A percentile compares a stretch with the other conserved stretches of the same genome.
Evolutionary conservation across 2,329 filamentous ascomycete genomes (phyloP).

Genomic region (Hymenoscyphus fraxineus): DNA sequence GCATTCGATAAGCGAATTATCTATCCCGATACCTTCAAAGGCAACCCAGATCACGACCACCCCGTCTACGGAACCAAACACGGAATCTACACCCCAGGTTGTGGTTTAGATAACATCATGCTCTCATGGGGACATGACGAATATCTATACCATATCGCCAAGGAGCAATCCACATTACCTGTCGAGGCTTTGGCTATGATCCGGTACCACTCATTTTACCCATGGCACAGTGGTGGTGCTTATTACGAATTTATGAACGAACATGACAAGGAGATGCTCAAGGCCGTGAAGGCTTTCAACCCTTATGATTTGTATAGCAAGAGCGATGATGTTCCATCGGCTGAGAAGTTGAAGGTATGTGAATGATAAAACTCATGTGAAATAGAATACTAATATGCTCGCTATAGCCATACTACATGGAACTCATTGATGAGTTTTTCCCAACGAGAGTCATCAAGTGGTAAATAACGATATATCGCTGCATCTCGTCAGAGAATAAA

Average conservation of each 20-base stretch:
- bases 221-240: conserved; percentile 80
- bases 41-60: conserved; percentile 71
- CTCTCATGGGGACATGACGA: conserved; percentile 88
- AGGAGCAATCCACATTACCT: conserved; percentile 75
- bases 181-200: conserved; percentile 88
- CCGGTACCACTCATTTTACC: conserved; percentile 86
- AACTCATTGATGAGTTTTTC: conserved; percentile 72
- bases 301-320: conserved; percentile 92
- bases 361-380: not conserved
- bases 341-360: conserved; percentile 69
- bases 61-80: conserved; percentile 69
- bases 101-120: conserved; percentile 84
- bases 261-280: conserved; percentile 74
- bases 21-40: conserved; percentile 71
- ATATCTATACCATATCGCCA: conserved; percentile 82
- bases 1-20: conserved; percentile 73
- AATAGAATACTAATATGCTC: conserved; percentile 12
- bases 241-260: conserved; percentile 81
- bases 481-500: not conserved
- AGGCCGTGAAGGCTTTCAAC: conserved; percentile 81
- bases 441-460: conserved; percentile 65
- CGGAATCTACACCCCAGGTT: conserved; percentile 76
- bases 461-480: conserved; percentile 39
- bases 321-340: conserved; percentile 74
- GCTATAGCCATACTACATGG: conserved; percentile 63